Evolutionary conservation across 1,284 basidiomycete species (phyloP), one percentile per base, ranked within the genome.

Genomic region (Cryptococcus maquisensis): DNA sequence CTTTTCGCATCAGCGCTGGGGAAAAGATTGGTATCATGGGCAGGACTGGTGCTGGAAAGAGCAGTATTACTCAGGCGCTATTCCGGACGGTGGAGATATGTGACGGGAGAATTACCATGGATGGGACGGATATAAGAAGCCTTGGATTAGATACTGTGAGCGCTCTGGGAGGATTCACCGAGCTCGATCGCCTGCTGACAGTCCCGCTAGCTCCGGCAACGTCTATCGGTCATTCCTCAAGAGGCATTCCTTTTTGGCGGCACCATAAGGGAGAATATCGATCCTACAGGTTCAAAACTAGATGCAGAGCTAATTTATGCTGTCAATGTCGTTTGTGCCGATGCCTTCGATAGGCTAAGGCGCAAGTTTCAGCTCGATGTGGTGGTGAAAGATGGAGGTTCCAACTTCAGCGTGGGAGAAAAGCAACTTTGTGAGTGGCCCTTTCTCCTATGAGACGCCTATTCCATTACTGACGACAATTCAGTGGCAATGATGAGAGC

Each of bases 11-110:
- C 18, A 47, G 55, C 1, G 58, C 65, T 15, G 74, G 73, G 0
- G 61, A 71, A 52, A 74, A 70, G 55, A 61, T 90, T 58, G 87
- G 87, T 5, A 82, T 88, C 51, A 84, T 88, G 15, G 86, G 86
- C 10, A 73, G 85, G 26, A 87, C 84, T 2, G 86, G 85, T 13
- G 84, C 86, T 46, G 84, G 82, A 71, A 69, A 73, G 68, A 66
- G 63, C 15, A 64, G 85, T 3, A 74, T 91, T 10, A 75, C 89
- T 39, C 86, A 75, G 48, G 76, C 74, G 0, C 78, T 91, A 12
- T 84, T 91, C 72, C 84, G 87, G 24, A 82, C 84, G 46, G 83
- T 86, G 28, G 86, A 89, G 70, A 38, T 64, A 8, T 52, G 37
- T 47, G 39, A 39, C 16, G 72, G 74, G 0, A 88, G 87, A 0